phyloP scores from a whole-genome alignment of 1,284 basidiomycete genomes.

The Irpex lacteus region DNA sequence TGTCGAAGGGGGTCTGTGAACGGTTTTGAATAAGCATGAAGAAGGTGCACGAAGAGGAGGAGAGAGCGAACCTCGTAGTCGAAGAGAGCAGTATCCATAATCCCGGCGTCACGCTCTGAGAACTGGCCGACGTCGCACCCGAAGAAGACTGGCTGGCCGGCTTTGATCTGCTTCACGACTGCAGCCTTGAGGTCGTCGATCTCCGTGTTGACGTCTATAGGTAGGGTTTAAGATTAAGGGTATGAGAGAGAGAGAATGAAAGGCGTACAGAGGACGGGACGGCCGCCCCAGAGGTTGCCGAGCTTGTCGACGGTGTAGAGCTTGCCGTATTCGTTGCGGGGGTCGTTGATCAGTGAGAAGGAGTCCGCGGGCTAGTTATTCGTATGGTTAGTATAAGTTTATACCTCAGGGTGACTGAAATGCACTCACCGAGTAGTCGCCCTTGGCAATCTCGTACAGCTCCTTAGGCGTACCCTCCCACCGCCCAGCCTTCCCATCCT shows the following conservation, averaged over 20 bases:
- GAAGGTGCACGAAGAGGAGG: no score
- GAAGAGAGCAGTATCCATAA: constrained; percentile 86
- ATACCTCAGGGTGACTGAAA: background rate
- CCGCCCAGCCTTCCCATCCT: constrained; percentile 71
- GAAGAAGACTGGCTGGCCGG: constrained; percentile 91
- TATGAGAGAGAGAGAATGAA: no score
- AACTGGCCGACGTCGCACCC: constrained; percentile 89
- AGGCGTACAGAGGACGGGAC: constrained; percentile 70
- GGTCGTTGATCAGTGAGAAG: constrained; percentile 95
- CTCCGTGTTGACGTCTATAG: constrained; percentile 87
- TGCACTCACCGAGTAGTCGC: constrained; percentile 55
- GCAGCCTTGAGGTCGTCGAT: constrained; percentile 78
- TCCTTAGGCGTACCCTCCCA: constrained; percentile 82
- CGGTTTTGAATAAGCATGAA: no score
- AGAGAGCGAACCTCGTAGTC: constrained; percentile 67
- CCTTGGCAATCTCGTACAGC: constrained; percentile 57
- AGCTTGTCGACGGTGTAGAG: constrained; percentile 93
- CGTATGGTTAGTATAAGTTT: background rate
- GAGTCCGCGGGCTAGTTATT: constrained; percentile 49
- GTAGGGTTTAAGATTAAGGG: no score
- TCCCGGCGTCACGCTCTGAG: constrained; percentile 65
- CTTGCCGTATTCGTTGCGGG: constrained; percentile 78
- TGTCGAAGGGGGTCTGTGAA: constrained; percentile 44
- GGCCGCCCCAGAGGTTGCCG: constrained; percentile 88
- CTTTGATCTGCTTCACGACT: constrained; percentile 84